Evolutionary conservation across 345 rosid genomes (phyloP).

Genomic region (Balakata baccata): DNA sequence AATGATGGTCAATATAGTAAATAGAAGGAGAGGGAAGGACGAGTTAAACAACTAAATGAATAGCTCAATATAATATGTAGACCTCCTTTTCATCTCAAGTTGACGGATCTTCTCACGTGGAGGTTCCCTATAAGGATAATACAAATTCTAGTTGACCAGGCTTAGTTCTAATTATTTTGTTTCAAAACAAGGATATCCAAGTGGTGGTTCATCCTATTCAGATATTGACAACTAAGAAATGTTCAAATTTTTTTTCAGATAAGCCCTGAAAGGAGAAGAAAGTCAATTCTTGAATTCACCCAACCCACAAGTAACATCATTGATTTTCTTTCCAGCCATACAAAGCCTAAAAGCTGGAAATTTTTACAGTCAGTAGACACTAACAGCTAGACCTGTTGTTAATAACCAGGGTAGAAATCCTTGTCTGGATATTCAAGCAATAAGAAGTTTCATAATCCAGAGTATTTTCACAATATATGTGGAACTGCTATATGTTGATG

Average conservation of each 20-base stretch:
- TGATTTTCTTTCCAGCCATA: background rate
- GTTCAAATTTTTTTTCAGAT: slow-evolving; percentile 11
- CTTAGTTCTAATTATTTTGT: background rate
- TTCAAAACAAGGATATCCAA: background rate
- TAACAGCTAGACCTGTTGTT: too few species aligned
- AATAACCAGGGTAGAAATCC: background rate
- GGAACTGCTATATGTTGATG: background rate
- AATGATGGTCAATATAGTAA: too few species aligned
- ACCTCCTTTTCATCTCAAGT: too few species aligned
- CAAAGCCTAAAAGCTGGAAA: background rate
- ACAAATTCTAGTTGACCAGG: too few species aligned
- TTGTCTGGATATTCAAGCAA: background rate
- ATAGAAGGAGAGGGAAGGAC: background rate
- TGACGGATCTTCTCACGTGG: too few species aligned
- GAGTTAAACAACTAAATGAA: background rate
- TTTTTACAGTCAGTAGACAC: too few species aligned
- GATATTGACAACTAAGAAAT: slow-evolving; percentile 9
- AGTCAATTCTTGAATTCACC: too few species aligned
- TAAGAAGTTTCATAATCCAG: background rate
- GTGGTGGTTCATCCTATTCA: background rate
- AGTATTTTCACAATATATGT: background rate
- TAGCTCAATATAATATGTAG: too few species aligned
- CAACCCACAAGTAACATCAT: too few species aligned
- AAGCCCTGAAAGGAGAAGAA: background rate
- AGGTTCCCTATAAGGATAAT: too few species aligned